Conservation (phyloP, 441 rosid species). For the Populus trichocarpa region DNA sequence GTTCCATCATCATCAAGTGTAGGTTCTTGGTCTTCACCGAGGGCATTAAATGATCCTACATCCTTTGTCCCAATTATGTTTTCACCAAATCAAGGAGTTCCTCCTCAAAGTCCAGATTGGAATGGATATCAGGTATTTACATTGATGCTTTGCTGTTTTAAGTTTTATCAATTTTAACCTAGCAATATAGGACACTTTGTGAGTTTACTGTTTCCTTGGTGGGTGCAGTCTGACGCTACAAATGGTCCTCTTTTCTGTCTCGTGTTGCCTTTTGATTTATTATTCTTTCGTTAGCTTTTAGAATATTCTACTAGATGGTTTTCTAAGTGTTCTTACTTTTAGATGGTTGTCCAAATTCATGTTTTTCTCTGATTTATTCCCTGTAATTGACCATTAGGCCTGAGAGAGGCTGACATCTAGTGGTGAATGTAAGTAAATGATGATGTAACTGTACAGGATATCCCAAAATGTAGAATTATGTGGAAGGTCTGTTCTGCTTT, state of each 20-base stretch:
- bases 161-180: neutral
- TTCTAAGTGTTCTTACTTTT: neutral
- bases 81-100: conserved; percentile 55
- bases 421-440: neutral
- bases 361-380: neutral
- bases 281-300: neutral
- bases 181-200: neutral
- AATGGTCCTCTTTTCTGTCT: neutral
- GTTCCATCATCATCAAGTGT: conserved; percentile 46
- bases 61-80: conserved; percentile 59
- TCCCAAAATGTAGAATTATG: neutral
- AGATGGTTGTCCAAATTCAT: neutral
- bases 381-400: neutral
- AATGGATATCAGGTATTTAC: conserved; percentile 72
- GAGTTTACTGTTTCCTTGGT: neutral
- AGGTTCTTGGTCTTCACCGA: conserved; percentile 67
- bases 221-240: neutral
- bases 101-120: conserved; percentile 65
- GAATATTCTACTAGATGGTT: neutral
- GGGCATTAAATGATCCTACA: conserved; percentile 45
- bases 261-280: neutral
- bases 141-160: conserved; percentile 3
- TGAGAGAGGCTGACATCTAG: neutral
- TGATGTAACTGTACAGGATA: neutral
- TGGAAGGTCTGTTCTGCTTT: neutral